phyloP scores from a whole-genome alignment of 73 alveolate genomes.

The Uronychia setigera region DNA sequence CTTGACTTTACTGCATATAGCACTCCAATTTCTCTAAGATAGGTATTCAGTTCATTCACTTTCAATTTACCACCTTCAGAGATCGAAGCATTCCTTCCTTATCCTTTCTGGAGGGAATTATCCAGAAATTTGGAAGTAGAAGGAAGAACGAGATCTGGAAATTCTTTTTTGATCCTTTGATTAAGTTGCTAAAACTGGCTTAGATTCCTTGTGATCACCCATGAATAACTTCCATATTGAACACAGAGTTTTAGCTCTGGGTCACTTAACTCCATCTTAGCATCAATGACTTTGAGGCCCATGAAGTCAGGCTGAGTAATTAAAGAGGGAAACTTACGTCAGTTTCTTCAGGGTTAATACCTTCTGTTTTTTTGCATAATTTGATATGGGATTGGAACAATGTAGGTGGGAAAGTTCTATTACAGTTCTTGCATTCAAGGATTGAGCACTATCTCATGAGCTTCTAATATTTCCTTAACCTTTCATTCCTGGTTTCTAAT shows the following conservation, averaged over 20 bases:
- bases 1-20: background rate
- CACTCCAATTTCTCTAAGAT: background rate
- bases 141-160: background rate
- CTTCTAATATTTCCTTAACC: conserved; percentile 33
- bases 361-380: conserved; percentile 3
- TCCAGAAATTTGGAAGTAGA: background rate
- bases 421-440: conserved; percentile 52
- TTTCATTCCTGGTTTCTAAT: conserved; percentile 35
- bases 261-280: background rate
- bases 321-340: background rate
- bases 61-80: too few relatives aligned
- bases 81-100: too few relatives aligned
- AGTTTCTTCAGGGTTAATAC: background rate
- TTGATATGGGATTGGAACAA: conserved; percentile 46
- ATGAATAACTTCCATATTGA: background rate
- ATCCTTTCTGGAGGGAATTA: background rate
- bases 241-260: background rate
- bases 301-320: background rate
- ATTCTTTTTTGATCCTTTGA: too few relatives aligned
- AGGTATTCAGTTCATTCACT: background rate
- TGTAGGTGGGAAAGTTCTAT: conserved; percentile 37
- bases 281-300: background rate
- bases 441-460: conserved; percentile 26
- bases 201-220: background rate
- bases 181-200: too few relatives aligned